Conservation (phyloP, 495 filamentous ascomycete genomes). For the Saxophila tyrrhenica region DNA sequence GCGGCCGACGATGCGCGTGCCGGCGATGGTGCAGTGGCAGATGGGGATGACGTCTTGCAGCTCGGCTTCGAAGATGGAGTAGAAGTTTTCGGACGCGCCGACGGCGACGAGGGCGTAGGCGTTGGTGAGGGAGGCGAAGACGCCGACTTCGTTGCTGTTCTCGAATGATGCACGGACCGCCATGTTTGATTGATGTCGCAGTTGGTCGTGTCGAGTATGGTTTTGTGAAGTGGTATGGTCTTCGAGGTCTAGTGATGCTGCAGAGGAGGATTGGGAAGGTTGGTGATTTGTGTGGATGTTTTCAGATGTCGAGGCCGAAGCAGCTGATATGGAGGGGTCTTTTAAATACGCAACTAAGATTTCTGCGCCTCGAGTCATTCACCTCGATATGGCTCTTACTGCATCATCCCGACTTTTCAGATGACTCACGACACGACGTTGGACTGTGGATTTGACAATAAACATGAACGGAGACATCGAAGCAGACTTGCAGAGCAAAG, state of each 20-base stretch:
- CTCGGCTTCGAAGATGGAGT: conserved; percentile 93
- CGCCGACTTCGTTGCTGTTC: conserved; percentile 97
- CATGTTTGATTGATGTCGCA: too few species aligned
- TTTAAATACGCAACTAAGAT: too few species aligned
- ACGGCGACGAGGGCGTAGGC: conserved; percentile 87
- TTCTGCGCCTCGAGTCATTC: background rate
- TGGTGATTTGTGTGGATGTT: too few species aligned
- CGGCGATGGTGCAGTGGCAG: conserved; percentile 93
- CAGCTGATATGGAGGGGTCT: too few species aligned
- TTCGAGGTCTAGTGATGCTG: too few species aligned
- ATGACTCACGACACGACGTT: conserved; percentile 3
- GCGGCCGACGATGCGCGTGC: conserved; percentile 87
- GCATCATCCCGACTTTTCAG: background rate
- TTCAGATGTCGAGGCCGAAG: too few species aligned
- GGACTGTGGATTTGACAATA: too few species aligned
- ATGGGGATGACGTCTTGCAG: conserved; percentile 95
- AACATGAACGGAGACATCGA: too few species aligned
- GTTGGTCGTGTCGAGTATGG: too few species aligned
- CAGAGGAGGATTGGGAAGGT: too few species aligned
- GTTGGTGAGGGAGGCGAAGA: conserved; percentile 92
- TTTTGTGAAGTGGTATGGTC: too few species aligned
- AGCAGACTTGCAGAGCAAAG: too few species aligned
- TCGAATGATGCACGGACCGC: conserved; percentile 59
- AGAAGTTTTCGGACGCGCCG: conserved; percentile 96
- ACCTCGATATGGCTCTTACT: background rate